Evolutionary conservation across 2,329 filamentous ascomycete species (phyloP).

Genomic region (Aspergillus proliferans): DNA sequence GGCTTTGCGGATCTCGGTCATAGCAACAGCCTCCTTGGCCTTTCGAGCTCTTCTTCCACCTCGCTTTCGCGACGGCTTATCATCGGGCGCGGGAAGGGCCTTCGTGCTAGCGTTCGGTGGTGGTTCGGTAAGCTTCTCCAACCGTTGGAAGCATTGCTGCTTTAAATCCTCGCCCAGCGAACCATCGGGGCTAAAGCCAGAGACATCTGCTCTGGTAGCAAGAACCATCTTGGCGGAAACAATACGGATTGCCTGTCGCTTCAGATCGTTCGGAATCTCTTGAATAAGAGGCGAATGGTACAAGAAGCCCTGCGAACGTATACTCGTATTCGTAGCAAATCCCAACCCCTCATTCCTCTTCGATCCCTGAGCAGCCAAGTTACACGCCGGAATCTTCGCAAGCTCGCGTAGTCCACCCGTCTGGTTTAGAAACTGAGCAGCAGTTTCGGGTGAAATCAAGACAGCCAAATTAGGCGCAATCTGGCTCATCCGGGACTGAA

Average conservation of each 20-base stretch:
- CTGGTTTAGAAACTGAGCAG: constrained; percentile 92
- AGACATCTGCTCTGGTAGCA: constrained; percentile 83
- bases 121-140: constrained; percentile 90
- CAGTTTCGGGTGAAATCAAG: constrained; percentile 84
- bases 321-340: constrained; percentile 84
- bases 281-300: constrained; percentile 88
- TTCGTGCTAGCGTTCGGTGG: constrained; percentile 81
- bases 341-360: constrained; percentile 77
- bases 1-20: constrained; percentile 93
- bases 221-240: constrained; percentile 89
- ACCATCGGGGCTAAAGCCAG: constrained; percentile 74
- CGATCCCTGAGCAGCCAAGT: constrained; percentile 82
- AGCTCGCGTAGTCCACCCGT: constrained; percentile 82
- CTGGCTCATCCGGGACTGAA: constrained; percentile 92
- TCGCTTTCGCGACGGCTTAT: constrained; percentile 88
- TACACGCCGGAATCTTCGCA: constrained; percentile 88
- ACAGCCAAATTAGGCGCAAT: constrained; percentile 92
- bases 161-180: constrained; percentile 76
- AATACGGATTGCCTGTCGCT: constrained; percentile 90
- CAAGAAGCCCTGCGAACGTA: constrained; percentile 86
- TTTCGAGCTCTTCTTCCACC: constrained; percentile 85
- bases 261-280: constrained; percentile 75
- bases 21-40: constrained; percentile 92
- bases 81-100: constrained; percentile 85
- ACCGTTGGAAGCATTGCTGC: constrained; percentile 71